These are phyloP conservation scores for Skeletonema marinoi DNA, from an alignment of 108 stramenopile species.

Conservation along the genomic window DNA sequence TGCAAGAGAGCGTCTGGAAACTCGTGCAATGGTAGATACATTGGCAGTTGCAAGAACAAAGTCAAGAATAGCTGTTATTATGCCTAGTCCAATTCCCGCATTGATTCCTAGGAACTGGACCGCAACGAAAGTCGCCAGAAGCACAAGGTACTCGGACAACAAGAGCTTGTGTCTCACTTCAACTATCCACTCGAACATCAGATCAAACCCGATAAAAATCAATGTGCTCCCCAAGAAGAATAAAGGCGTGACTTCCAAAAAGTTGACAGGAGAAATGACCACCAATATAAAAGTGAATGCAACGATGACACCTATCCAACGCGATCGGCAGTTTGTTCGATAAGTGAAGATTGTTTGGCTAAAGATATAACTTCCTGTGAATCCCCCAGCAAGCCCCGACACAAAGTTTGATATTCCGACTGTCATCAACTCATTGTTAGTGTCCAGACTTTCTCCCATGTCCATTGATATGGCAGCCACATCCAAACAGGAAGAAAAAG, in stretches of 20 bases:
- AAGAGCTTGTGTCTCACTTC: constrained; percentile 80
- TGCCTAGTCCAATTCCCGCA: constrained; percentile 43
- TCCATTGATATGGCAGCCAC: constrained; percentile 92
- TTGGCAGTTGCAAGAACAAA: constrained; percentile 76
- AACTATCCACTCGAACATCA: constrained; percentile 95
- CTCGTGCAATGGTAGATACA: constrained; percentile 52
- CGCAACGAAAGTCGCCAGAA: constrained; percentile 46
- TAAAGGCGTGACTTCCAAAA: constrained; percentile 74
- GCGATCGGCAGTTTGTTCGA: constrained; percentile 73
- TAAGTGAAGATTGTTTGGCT: constrained; percentile 98
- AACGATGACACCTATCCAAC: constrained; percentile 80
- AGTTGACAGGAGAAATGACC: constrained; percentile 73
- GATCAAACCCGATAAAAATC: constrained; percentile 91
- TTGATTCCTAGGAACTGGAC: constrained; percentile 46
- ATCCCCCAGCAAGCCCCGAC: constrained; percentile 82
- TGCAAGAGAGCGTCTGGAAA: constrained; percentile 73
- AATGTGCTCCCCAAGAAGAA: constrained; percentile 95
- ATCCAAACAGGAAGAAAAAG: constrained; percentile 94
- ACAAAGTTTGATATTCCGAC: constrained; percentile 93
- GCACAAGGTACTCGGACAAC: constrained; percentile 40
- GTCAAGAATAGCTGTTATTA: constrained; percentile 71
- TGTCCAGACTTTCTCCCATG: constrained; percentile 92
- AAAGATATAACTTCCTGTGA: constrained; percentile 97
- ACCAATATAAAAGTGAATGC: constrained; percentile 64
- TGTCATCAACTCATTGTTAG: constrained; percentile 89